Percentiles rank a stretch among this genome's conserved stretches.
Evolutionary conservation across 2,329 filamentous ascomycete genomes (phyloP).

Genomic region (Exophiala xenobiotica): DNA sequence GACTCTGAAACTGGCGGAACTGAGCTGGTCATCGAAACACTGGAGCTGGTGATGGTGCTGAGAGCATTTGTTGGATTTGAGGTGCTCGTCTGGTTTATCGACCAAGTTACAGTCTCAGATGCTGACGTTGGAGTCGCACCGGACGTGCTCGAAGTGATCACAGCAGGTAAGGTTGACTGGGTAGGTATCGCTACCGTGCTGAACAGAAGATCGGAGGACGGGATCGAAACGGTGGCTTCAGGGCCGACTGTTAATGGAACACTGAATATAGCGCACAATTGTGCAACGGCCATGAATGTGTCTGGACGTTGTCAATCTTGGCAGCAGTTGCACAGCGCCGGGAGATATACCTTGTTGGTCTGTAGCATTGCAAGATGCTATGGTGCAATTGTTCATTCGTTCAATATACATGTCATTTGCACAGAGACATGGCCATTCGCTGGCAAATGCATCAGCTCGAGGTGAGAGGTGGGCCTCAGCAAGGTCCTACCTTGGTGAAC

Average conservation of each 20-base stretch:
- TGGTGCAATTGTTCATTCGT: conserved; percentile 25
- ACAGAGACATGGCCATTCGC: conserved; percentile 30
- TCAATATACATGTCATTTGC: conserved; percentile 25
- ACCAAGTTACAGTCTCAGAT: conserved; percentile 3
- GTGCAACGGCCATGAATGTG: conserved; percentile 25
- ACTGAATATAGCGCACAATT: conserved; percentile 27
- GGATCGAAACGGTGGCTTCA: conserved; percentile 22
- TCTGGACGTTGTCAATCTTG: conserved; percentile 12
- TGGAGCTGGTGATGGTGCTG: not conserved
- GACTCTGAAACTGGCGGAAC: no score
- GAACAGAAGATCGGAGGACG: conserved; percentile 22
- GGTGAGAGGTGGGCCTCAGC: not conserved
- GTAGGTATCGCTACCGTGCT: conserved; percentile 22
- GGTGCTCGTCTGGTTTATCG: no score
- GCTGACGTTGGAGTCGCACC: conserved; percentile 4
- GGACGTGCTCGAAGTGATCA: conserved; percentile 11
- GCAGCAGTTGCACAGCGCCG: not conserved
- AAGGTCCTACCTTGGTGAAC: conserved; percentile 17
- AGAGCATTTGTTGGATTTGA: not conserved
- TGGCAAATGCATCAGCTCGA: not conserved
- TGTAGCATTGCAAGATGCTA: conserved; percentile 22
- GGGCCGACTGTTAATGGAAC: conserved; percentile 24
- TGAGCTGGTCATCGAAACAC: not conserved
- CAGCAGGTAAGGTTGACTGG: conserved; percentile 19
- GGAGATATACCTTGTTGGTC: conserved; percentile 24